Percentiles rank a stretch among this genome's conserved stretches.
Evolutionary conservation across 2,329 filamentous ascomycete species (phyloP).

Genomic region (Colletotrichum australisinense): DNA sequence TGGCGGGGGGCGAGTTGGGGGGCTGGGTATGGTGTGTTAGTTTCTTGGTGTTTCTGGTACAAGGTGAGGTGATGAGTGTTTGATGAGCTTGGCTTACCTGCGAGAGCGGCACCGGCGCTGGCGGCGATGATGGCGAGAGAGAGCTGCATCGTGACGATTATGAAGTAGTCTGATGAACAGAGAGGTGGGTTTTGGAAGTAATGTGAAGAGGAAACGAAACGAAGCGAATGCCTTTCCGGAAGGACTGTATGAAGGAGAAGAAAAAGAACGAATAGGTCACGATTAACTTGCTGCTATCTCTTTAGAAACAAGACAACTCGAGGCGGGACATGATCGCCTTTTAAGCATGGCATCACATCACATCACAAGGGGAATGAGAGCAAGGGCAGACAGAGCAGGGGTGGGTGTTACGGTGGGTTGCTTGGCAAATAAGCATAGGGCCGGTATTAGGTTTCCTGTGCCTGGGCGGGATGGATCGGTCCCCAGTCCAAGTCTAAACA

Average conservation of each 20-base stretch:
- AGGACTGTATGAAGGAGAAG: neutral
- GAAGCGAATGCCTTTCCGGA: conserved; percentile 32
- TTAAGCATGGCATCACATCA: conserved; percentile 27
- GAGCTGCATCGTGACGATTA: conserved; percentile 34
- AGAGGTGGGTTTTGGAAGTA: neutral
- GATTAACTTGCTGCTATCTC: neutral
- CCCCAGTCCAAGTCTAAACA: conserved; percentile 21
- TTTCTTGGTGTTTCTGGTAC: neutral
- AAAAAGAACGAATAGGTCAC: conserved; percentile 10
- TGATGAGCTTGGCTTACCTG: neutral
- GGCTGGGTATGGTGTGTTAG: conserved; percentile 5
- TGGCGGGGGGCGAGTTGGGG: conserved; percentile 42
- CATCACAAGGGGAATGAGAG: neutral
- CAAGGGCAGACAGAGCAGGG: neutral
- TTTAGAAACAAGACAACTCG: neutral
- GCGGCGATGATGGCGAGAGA: conserved; percentile 32
- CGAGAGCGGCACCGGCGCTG: conserved; percentile 29
- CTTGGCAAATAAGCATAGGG: conserved; percentile 10
- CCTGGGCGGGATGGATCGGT: neutral
- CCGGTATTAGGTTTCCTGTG: neutral
- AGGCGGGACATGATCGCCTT: conserved; percentile 24
- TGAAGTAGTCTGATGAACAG: neutral
- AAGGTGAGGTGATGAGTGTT: too few species aligned
- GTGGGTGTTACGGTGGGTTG: neutral
- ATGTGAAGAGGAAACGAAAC: conserved; percentile 10